Percentiles rank a stretch among this genome's conserved stretches.
These are phyloP conservation scores for Kwoniella heveanensis DNA, from an alignment of 768 basidiomycete genomes.

Conservation along the genomic window DNA sequence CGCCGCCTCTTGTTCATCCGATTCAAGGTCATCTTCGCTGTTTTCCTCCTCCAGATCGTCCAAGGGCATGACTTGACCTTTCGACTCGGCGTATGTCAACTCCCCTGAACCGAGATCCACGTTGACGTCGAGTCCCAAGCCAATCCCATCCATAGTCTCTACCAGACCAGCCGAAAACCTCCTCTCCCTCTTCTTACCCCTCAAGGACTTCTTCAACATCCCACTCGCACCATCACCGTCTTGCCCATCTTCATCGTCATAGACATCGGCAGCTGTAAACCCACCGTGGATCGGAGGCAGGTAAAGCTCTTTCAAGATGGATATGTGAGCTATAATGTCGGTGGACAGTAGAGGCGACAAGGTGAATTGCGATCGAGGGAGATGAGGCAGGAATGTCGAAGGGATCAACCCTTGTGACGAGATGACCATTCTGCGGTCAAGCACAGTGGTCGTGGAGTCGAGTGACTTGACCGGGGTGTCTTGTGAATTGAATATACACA, in stretches of 20 bases:
- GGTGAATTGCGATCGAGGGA: constrained; percentile 45
- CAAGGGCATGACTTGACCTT: neutral
- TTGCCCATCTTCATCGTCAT: constrained; percentile 26
- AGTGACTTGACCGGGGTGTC: too few relatives aligned
- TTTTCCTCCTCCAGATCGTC: constrained; percentile 13
- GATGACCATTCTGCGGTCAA: constrained; percentile 1
- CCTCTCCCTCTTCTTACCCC: constrained; percentile 19
- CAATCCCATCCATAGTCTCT: constrained; percentile 35
- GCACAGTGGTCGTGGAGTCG: too few relatives aligned
- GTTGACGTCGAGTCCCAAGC: constrained; percentile 26
- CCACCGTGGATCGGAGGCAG: constrained; percentile 51
- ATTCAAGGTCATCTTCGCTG: constrained; percentile 10
- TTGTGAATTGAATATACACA: too few relatives aligned
- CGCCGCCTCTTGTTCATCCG: constrained; percentile 13
- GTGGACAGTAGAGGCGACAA: constrained; percentile 31
- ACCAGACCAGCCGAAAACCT: constrained; percentile 25
- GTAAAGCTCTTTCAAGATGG: constrained; percentile 42
- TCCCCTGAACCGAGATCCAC: neutral
- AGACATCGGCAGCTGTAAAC: constrained; percentile 23
- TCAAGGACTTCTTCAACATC: constrained; percentile 3
- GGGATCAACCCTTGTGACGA: constrained; percentile 31
- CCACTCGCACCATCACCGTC: neutral
- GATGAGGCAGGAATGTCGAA: constrained; percentile 45
- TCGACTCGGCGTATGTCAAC: too few relatives aligned
- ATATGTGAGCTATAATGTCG: constrained; percentile 39